Base-by-base conservation (phyloP, 2,329 filamentous ascomycete species). In the Paecilomyces variotii region DNA sequence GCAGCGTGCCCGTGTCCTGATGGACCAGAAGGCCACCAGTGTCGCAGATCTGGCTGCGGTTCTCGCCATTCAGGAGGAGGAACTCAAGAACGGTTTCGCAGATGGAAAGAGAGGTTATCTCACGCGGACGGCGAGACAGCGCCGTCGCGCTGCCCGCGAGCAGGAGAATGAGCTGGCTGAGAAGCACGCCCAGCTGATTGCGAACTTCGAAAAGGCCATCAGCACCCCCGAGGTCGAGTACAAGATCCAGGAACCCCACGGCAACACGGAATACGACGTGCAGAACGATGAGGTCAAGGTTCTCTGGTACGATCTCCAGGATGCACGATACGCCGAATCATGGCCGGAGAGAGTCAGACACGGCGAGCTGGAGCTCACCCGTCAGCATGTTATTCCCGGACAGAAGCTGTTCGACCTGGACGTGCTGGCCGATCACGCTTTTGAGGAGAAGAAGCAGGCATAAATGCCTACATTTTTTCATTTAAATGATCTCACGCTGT, bases 21-120 rank as follows among this genome's bases (percentile, higher is more conserved):
- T 86, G 83, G 76, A 87, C 66, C 84, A 87, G 68, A 85, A 83
- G 68, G 83, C 82, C n/a, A 86, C 84, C 58, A 79, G 77, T 51
- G 78, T 85, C 24, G 84, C 84, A 4, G 85, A 87, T 65, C 68
- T 85, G 26, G 83, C 84, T 0, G 80, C 81, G 24, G 82, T 85
- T 2, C 67, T 87, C 56, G 61, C 70, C 27, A 76, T 80, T 60
- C 81, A 84, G 64, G 73, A 79, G 50, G 65, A 73, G 53, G 70
- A 70, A 57, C 64, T 73, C 54, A 56, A 62, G 50, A 60, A 69
- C 35, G 70, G 69, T 19, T 64, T 74, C 14, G 67, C 70, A 6
- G 67, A 68, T 25, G 60, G 63, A n/a, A 67, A 67, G 63, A 65
- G 65, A 59, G 73, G 65, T 14, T 72, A 70, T 55, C 60, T 70